Evolutionary conservation across 106 monocot species (phyloP).

Genomic region (Platanthera guangdongensis): DNA sequence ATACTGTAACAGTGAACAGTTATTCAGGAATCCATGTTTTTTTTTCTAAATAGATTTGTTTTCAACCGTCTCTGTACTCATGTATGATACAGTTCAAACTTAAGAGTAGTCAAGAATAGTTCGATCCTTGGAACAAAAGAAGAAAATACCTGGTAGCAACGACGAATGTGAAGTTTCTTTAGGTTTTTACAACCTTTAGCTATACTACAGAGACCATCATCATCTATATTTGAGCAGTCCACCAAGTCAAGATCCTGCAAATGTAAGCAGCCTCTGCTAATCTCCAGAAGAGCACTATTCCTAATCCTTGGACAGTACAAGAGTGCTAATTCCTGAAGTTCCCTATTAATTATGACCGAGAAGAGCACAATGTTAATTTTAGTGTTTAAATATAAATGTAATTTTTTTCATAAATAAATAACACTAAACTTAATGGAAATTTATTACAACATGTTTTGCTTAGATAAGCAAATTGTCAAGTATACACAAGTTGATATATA

Average conservation of each 20-base stretch:
- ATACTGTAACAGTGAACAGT: not conserved
- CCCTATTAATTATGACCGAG: conserved; percentile 23
- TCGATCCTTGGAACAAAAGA: not conserved
- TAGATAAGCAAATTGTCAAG: not conserved
- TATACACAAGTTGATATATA: not conserved
- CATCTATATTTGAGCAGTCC: conserved; percentile 70
- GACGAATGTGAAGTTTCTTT: conserved; percentile 79
- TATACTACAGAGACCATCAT: conserved; percentile 64
- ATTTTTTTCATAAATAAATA: not conserved
- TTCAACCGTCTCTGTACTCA: not conserved
- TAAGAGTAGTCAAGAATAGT: not conserved
- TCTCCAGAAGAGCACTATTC: conserved; percentile 65
- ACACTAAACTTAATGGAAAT: not conserved
- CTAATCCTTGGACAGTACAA: conserved; percentile 85
- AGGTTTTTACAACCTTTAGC: conserved; percentile 78
- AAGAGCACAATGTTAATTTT: not conserved
- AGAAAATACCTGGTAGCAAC: conserved; percentile 79
- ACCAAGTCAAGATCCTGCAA: conserved; percentile 76
- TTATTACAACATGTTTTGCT: not conserved
- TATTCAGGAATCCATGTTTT: not conserved
- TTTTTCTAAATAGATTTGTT: not conserved
- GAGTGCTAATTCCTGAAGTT: conserved; percentile 60
- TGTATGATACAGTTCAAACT: not conserved
- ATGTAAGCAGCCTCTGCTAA: conserved; percentile 74
- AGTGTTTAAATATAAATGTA: not conserved